Conservation (phyloP, 352 stramenopile species). For the Globisporangium radiosum region DNA sequence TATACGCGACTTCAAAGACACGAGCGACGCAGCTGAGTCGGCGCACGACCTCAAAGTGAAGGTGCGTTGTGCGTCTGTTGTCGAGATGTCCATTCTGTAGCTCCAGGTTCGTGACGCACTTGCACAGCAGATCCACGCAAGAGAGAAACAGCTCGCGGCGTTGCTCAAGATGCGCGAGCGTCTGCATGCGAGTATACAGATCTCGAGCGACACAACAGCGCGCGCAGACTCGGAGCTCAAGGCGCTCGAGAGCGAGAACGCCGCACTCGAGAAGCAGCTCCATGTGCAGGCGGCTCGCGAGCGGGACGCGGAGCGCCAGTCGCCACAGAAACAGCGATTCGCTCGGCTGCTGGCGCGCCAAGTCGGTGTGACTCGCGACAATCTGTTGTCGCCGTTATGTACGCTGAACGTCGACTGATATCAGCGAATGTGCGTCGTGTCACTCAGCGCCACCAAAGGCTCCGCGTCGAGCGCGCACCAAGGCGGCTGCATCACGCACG, state of each 20-base stretch:
- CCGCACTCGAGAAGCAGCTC: constrained; percentile 10
- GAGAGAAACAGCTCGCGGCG: constrained; percentile 3
- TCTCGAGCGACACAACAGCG: background rate
- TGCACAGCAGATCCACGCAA: constrained; percentile 2
- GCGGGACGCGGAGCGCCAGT: background rate
- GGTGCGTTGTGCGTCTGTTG: background rate
- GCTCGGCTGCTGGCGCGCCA: constrained; percentile 11
- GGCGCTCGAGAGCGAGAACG: constrained; percentile 6
- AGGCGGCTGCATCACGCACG: background rate
- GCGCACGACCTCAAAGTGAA: constrained; percentile 1
- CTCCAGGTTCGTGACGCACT: too few relatives aligned
- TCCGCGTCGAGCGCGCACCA: background rate
- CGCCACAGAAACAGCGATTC: constrained; percentile 5
- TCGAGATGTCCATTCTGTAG: background rate
- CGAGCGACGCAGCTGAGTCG: background rate
- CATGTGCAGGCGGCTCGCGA: constrained; percentile 2
- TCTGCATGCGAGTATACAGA: constrained; percentile 5
- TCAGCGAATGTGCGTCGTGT: background rate
- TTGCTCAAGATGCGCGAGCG: constrained; percentile 6
- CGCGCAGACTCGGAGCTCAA: constrained; percentile 6
- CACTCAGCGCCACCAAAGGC: constrained; percentile 4
- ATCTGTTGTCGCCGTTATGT: too few relatives aligned
- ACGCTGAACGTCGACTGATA: background rate
- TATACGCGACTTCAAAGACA: too few relatives aligned
- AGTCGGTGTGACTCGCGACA: constrained; percentile 6